phyloP scores from a whole-genome alignment of 2,329 filamentous ascomycete species.

The Nothomitra cinnamomea region DNA sequence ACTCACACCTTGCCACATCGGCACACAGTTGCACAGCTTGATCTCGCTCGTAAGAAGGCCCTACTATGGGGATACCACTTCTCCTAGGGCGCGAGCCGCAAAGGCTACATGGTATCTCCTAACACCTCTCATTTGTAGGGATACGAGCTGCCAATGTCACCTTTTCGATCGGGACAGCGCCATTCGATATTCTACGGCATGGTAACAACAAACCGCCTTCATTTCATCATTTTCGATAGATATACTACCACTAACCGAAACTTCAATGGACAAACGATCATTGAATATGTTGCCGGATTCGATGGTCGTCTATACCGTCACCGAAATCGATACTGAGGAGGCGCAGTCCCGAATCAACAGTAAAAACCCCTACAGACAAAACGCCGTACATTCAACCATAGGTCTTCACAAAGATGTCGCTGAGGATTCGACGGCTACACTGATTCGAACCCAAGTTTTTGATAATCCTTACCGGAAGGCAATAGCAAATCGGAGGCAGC shows the following conservation, averaged over 20 bases:
- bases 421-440: neutral
- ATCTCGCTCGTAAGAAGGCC: neutral
- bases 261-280: neutral
- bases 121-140: neutral
- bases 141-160: no score
- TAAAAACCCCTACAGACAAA: neutral
- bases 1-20: no score
- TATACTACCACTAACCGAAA: neutral
- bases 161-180: no score
- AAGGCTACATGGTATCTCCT: neutral
- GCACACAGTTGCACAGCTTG: no score
- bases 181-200: neutral
- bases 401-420: neutral
- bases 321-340: neutral
- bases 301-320: no score
- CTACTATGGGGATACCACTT: neutral
- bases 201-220: neutral
- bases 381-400: neutral
- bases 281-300: no score
- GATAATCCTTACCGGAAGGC: neutral
- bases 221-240: neutral
- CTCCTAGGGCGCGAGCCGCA: no score
- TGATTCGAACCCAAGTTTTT: neutral
- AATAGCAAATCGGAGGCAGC: neutral
- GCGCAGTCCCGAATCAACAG: neutral